Evolutionary conservation across 1,284 basidiomycete species (phyloP), one percentile per base, ranked within the genome.

Genomic region (Dichomitus squalens): DNA sequence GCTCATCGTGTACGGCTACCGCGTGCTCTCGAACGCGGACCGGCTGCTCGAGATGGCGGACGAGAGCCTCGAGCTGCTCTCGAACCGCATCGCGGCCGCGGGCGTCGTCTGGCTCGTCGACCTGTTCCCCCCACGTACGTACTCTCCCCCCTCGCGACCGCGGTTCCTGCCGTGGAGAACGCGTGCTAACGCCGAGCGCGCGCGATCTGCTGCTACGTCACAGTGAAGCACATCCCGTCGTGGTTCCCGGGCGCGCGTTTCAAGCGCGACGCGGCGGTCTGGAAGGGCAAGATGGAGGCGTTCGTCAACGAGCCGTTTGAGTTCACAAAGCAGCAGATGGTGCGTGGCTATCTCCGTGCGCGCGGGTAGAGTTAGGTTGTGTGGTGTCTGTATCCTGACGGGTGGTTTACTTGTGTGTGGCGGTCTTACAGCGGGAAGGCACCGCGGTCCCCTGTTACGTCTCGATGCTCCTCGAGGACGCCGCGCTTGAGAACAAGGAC

Each of bases 61-160:
- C 59, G 84, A 88, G 53, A 84, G 81, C 57, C 77, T 89, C 35
- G 74, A 78, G 46, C 65, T 88, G 36, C 76, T 90, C 31, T 73
- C 77, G 1, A 77, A 78, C 65, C 71, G 76, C 16, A 87, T 90
- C 61, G 82, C 86, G 2, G 79, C 82, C 2, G 83, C 83, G 2
- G 84, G 84, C 38, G 82, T 84, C 8, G 79, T 90, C 53, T 90
- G 87, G 87, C 80, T 83, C 0, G 87, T 90, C 53, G 87, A 88
- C 66, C 68, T 87, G 36, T 73, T 87, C 64, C 86, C 84, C 14
- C 40, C 59, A 12, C 49, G 66, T 67, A 49, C 49, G 66, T 65
- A 31, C 7, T 40, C 21, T 14, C 23, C 25, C 35, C 27, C 25
- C 7, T 23, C 29, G 29, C 29, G 29, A 31, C 11, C 29, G 29